Conservation (phyloP, 2,329 filamentous ascomycete genomes). For the Lecanicillium sp. region DNA sequence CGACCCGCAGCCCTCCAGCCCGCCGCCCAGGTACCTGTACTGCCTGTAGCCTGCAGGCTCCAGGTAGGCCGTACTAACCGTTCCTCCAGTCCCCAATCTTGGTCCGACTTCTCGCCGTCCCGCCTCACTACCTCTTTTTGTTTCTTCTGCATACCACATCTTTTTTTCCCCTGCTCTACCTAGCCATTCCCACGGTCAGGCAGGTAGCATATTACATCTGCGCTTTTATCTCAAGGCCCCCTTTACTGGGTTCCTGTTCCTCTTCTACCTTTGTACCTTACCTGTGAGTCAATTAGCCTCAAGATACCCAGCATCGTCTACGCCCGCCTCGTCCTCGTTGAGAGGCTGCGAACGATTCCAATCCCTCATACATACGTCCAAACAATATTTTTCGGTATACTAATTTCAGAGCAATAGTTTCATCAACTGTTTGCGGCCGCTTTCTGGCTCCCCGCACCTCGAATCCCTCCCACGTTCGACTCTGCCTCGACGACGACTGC, state of each 20-base stretch:
- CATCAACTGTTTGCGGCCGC: not conserved
- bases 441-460: not conserved
- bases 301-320: not conserved
- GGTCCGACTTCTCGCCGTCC: slow-evolving; percentile 11
- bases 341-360: too few relatives aligned
- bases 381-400: not conserved
- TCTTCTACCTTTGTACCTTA: not conserved
- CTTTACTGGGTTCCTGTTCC: slow-evolving; percentile 10
- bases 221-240: not conserved
- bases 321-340: too few relatives aligned
- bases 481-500: not conserved
- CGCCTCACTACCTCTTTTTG: not conserved
- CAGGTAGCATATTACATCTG: not conserved
- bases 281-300: slow-evolving; percentile 10
- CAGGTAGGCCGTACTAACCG: too few relatives aligned
- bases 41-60: too few relatives aligned
- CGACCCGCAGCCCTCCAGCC: too few relatives aligned
- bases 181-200: not conserved
- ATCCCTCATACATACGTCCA: not conserved
- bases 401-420: not conserved
- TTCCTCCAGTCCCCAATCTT: slow-evolving; percentile 6
- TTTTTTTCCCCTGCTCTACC: not conserved
- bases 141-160: not conserved
- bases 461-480: not conserved
- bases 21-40: too few relatives aligned